Percentiles rank a stretch among this genome's conserved stretches.
These are phyloP conservation scores for Candida silvatica DNA, from an alignment of 805 yeast species.

Conservation along the genomic window DNA sequence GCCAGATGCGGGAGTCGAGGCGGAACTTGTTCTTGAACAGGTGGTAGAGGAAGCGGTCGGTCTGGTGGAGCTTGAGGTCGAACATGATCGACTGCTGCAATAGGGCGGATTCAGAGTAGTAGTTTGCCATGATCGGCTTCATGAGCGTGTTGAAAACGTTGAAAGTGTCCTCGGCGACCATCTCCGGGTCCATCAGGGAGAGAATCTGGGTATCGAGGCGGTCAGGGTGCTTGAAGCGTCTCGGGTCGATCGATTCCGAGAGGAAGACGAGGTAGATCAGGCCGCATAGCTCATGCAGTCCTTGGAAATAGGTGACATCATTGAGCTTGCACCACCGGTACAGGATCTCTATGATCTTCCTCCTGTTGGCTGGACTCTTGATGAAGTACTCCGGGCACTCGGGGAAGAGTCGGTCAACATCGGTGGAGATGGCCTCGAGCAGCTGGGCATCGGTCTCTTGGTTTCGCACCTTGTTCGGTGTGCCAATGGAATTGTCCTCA, in stretches of 20 bases:
- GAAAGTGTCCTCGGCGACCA: constrained; percentile 19
- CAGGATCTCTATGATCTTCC: constrained; percentile 31
- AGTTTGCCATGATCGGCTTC: constrained; percentile 26
- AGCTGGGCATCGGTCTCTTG: constrained; percentile 29
- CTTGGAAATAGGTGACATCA: constrained; percentile 34
- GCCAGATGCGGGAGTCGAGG: constrained; percentile 46
- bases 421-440: constrained; percentile 35
- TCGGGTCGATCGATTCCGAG: constrained; percentile 27
- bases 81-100: constrained; percentile 39
- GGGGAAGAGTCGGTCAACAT: constrained; percentile 46
- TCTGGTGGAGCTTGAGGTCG: constrained; percentile 38
- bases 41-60: constrained; percentile 41
- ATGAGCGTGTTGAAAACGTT: constrained; percentile 33
- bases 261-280: constrained; percentile 33
- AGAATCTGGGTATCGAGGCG: constrained; percentile 3
- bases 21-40: constrained; percentile 33
- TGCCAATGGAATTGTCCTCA: background rate
- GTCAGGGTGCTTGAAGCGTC: constrained; percentile 1
- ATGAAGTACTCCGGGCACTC: constrained; percentile 25
- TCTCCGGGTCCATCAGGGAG: constrained; percentile 14
- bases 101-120: constrained; percentile 30
- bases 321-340: constrained; percentile 43
- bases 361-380: constrained; percentile 16
- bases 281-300: constrained; percentile 46
- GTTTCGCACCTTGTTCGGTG: background rate